Conservation (phyloP, 345 rosid species). For the Gossypium thurberi region DNA sequence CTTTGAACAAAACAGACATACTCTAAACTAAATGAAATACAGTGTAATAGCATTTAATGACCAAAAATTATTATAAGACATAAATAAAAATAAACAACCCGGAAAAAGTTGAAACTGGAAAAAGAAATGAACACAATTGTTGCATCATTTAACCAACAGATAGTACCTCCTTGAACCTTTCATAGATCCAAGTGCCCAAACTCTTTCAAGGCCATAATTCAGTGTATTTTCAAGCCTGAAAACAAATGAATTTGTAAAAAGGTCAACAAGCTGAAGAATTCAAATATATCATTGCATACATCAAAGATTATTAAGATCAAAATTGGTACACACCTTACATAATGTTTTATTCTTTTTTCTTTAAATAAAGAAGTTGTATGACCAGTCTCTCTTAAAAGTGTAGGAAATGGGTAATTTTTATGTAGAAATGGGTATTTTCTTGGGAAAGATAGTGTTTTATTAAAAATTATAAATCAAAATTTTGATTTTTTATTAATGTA, state of each 20-base stretch:
- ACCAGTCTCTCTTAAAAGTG: too few relatives aligned
- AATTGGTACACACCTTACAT: not conserved
- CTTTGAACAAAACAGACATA: not conserved
- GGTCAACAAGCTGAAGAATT: not conserved
- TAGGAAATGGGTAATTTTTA: too few relatives aligned
- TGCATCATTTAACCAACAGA: not conserved
- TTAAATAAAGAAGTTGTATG: too few relatives aligned
- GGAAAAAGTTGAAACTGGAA: not conserved
- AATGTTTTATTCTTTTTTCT: too few relatives aligned
- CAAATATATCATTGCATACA: not conserved
- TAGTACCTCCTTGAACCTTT: constrained; percentile 85
- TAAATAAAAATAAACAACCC: not conserved
- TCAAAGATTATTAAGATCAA: not conserved
- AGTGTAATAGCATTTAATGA: not conserved
- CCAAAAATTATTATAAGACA: not conserved
- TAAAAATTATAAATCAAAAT: too few relatives aligned
- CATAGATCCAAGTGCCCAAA: constrained; percentile 87
- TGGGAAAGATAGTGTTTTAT: too few relatives aligned
- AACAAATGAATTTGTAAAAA: constrained; percentile 5
- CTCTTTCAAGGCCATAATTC: constrained; percentile 95
- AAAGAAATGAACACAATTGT: not conserved
- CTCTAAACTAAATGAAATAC: not conserved
- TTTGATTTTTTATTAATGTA: too few relatives aligned
- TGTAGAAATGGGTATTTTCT: too few relatives aligned
- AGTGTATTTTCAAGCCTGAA: constrained; percentile 62